Percentiles rank a stretch among this genome's conserved stretches.
Evolutionary conservation across 495 filamentous ascomycete species (phyloP).

Genomic region (Lichenothelia convexa): DNA sequence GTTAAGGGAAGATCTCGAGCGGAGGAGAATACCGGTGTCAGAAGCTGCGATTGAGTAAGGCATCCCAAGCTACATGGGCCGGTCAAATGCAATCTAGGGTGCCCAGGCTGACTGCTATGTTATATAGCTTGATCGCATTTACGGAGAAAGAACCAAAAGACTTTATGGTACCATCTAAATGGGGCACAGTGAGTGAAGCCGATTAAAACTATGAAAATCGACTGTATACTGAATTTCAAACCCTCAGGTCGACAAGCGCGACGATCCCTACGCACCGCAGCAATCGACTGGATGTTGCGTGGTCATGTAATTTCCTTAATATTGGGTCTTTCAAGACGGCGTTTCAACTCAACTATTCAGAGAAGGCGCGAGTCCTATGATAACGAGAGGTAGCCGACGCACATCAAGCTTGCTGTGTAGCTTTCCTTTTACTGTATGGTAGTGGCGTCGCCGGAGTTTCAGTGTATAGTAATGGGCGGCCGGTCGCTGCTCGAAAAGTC

Average conservation of each 20-base stretch:
- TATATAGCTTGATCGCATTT: constrained; percentile 73
- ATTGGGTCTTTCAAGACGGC: no score
- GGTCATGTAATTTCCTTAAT: constrained; percentile 81
- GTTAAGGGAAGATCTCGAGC: constrained; percentile 83
- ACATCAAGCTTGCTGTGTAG: no score
- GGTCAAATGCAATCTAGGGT: no score
- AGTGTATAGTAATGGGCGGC: no score
- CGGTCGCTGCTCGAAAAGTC: no score
- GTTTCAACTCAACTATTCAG: no score
- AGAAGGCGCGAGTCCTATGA: no score
- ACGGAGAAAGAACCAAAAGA: constrained; percentile 83
- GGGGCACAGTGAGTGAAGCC: constrained; percentile 57
- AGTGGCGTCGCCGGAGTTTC: no score
- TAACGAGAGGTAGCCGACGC: no score
- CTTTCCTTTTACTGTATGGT: no score
- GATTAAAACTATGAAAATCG: constrained; percentile 2
- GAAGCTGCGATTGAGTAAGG: constrained; percentile 83
- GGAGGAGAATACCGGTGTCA: constrained; percentile 86
- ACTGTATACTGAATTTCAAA: constrained; percentile 2
- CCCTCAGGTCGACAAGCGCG: constrained; percentile 58
- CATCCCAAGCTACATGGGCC: neutral
- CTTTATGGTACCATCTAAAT: constrained; percentile 95
- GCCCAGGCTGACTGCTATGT: neutral
- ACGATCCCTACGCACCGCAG: constrained; percentile 93
- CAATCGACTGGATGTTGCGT: constrained; percentile 79